Evolutionary conservation across 2,329 filamentous ascomycete species (phyloP).

Genomic region (Cercospora sp.): DNA sequence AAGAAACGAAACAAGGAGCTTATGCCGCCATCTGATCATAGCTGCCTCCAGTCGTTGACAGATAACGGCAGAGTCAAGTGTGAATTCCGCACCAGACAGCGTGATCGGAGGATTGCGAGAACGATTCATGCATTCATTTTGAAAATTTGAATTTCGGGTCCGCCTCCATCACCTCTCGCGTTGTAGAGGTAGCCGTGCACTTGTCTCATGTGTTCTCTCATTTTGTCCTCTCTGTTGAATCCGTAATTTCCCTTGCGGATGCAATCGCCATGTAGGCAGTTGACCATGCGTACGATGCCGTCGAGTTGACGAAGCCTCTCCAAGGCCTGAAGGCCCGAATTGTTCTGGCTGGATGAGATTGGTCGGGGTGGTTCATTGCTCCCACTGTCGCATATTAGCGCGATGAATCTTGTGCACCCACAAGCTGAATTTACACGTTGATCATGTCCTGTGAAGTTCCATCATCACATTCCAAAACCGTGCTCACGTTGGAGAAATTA

Average conservation of each 20-base stretch:
- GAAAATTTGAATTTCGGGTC: neutral
- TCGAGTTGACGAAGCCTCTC: neutral
- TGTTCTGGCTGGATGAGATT: neutral
- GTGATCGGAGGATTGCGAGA: neutral
- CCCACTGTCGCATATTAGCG: neutral
- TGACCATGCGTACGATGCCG: slow-evolving; percentile 34
- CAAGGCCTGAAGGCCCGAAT: neutral
- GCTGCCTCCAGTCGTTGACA: neutral
- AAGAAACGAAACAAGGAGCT: neutral
- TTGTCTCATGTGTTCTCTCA: slow-evolving; percentile 58
- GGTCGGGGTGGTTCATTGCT: neutral
- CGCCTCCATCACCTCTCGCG: neutral
- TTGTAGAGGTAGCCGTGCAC: slow-evolving; percentile 45
- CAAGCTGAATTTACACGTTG: neutral
- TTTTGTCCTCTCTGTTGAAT: slow-evolving; percentile 59
- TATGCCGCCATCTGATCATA: neutral
- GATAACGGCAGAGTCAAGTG: neutral
- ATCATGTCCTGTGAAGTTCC: neutral
- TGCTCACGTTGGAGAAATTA: neutral
- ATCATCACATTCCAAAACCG: neutral
- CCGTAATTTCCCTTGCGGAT: slow-evolving; percentile 49
- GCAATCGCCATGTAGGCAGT: slow-evolving; percentile 47
- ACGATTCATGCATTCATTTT: neutral
- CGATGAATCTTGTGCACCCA: neutral
- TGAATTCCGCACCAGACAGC: too few relatives aligned